Percentiles rank a stretch among this genome's conserved stretches.
Evolutionary conservation across 345 rosid genomes (phyloP).

Genomic region (Murraya paniculata): DNA sequence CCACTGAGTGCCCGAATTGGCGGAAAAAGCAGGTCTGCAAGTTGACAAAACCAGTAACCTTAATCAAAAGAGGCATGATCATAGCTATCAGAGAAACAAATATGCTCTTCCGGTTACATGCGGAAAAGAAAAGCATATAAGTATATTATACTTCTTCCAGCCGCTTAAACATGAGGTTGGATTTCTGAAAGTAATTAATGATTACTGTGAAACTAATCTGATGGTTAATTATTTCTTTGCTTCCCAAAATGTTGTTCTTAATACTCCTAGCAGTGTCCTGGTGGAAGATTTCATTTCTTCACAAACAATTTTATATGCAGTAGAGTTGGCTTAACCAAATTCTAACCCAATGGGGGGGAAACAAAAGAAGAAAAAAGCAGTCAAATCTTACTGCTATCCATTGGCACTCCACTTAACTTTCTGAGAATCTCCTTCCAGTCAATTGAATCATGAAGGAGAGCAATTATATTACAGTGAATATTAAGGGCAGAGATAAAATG

Average conservation of each 20-base stretch:
- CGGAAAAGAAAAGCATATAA: not conserved
- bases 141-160: not conserved
- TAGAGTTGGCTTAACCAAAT: not conserved
- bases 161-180: not conserved
- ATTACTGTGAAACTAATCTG: not conserved
- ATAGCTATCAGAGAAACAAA: not conserved
- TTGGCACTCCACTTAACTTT: not conserved
- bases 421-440: not conserved
- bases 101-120: not conserved
- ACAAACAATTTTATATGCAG: not conserved
- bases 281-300: not conserved
- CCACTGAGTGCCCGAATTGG: slow-evolving; percentile 88
- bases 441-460: not conserved
- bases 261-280: not conserved
- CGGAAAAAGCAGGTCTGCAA: slow-evolving; percentile 88
- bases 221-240: not conserved
- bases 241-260: not conserved
- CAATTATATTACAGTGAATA: not conserved
- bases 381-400: not conserved
- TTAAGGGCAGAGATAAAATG: not conserved
- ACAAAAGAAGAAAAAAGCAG: not conserved
- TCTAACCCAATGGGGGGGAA: not conserved
- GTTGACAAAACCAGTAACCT: slow-evolving; percentile 17
- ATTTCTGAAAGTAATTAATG: not conserved
- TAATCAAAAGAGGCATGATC: not conserved